These are phyloP conservation scores for Starmerella bombicola DNA, from an alignment of 805 yeast species.

Conservation along the genomic window DNA sequence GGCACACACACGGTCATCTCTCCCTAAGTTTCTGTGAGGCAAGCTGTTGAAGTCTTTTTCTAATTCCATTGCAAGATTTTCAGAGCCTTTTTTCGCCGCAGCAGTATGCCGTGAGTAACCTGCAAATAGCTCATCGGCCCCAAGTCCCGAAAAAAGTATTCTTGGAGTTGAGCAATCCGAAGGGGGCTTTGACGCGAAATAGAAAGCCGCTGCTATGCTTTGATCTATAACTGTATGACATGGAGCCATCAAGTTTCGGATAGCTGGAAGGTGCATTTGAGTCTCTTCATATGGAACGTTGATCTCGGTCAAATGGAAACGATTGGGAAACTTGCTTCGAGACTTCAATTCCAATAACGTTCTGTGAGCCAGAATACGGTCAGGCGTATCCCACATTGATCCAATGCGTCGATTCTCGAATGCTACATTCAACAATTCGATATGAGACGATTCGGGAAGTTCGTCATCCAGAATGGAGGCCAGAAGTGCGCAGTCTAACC, in stretches of 20 bases:
- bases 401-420: conserved; percentile 80
- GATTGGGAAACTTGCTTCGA: conserved; percentile 28
- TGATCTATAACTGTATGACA: conserved; percentile 87
- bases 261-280: conserved; percentile 37
- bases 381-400: conserved; percentile 56
- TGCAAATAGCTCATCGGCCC: conserved; percentile 94
- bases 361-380: conserved; percentile 56
- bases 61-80: conserved; percentile 45
- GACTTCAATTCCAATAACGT: conserved; percentile 44
- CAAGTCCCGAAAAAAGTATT: conserved; percentile 81
- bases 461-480: conserved; percentile 35
- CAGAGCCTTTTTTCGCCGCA: conserved; percentile 29
- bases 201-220: conserved; percentile 90
- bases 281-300: conserved; percentile 64
- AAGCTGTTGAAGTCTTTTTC: conserved; percentile 59
- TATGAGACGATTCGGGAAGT: conserved; percentile 22
- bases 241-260: conserved; percentile 64
- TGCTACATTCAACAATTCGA: conserved; percentile 84
- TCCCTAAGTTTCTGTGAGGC: conserved; percentile 66
- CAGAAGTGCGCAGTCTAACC: conserved; percentile 79
- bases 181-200: conserved; percentile 54
- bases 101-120: conserved; percentile 77
- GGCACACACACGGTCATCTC: conserved; percentile 84
- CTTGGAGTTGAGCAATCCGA: conserved; percentile 29
- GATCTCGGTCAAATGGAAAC: conserved; percentile 46